phyloP scores from a whole-genome alignment of 192 early-diverging fungal species.

The Coemansia sp. region DNA sequence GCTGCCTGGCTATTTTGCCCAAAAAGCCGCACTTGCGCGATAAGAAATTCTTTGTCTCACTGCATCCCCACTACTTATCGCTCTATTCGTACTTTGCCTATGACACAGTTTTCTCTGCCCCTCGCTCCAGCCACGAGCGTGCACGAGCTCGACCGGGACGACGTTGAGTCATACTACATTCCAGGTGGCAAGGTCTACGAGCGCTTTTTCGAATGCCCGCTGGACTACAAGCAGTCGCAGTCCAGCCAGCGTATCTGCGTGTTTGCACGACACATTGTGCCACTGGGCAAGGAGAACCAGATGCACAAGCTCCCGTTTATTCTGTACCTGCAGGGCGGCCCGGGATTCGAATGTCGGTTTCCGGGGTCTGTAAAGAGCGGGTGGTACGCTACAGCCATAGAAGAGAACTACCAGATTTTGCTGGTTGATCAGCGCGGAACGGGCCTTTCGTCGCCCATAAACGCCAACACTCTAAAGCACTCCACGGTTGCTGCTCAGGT shows the following conservation, averaged over 20 bases:
- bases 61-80: too few species aligned
- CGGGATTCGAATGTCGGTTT: conserved; percentile 55
- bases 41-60: too few species aligned
- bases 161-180: conserved; percentile 53
- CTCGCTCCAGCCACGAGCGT: neutral
- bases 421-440: conserved; percentile 71
- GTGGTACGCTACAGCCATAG: conserved; percentile 58
- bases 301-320: conserved; percentile 58
- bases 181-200: conserved; percentile 60
- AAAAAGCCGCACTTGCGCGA: too few species aligned
- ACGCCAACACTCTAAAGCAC: conserved; percentile 43
- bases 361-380: conserved; percentile 50
- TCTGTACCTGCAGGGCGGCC: conserved; percentile 62
- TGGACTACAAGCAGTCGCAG: conserved; percentile 43
- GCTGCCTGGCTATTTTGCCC: too few species aligned
- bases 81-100: too few species aligned
- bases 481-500: conserved; percentile 58
- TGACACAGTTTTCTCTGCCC: too few species aligned
- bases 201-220: conserved; percentile 59
- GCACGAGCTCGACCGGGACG: conserved; percentile 54
- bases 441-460: conserved; percentile 61
- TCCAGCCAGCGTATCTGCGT: conserved; percentile 40
- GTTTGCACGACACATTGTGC: conserved; percentile 60
- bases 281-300: conserved; percentile 48
- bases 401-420: conserved; percentile 64